Conservation (phyloP, 1,139 yeast species). For the Yamadazyma atlantica region DNA sequence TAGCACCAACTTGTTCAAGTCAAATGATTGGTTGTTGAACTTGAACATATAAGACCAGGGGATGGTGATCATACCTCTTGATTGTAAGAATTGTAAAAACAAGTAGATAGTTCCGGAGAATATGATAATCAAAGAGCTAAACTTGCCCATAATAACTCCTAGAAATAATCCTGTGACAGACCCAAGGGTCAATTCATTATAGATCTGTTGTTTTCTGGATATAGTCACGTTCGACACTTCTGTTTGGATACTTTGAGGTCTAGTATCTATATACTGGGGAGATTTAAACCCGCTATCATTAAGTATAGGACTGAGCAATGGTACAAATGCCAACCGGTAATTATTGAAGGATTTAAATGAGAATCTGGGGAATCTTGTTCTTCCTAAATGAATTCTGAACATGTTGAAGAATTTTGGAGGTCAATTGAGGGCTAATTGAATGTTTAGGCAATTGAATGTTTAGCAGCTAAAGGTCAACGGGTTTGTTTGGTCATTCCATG, state of each 20-base stretch:
- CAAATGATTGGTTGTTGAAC: constrained; percentile 47
- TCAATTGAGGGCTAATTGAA: no score
- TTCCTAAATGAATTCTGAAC: constrained; percentile 15
- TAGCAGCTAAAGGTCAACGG: no score
- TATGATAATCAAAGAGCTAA: constrained; percentile 57
- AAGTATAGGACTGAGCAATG: constrained; percentile 8
- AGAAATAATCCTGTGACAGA: constrained; percentile 62
- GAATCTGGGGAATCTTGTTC: constrained; percentile 15
- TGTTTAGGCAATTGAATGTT: no score
- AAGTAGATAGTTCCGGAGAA: constrained; percentile 52
- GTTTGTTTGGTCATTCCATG: no score
- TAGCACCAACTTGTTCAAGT: constrained; percentile 53
- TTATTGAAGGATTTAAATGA: constrained; percentile 9
- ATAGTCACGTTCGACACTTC: constrained; percentile 3
- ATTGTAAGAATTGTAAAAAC: constrained; percentile 57
- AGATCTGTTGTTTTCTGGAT: constrained; percentile 26
- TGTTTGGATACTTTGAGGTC: constrained; percentile 2
- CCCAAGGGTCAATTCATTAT: constrained; percentile 68
- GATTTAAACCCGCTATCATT: constrained; percentile 8
- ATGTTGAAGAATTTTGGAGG: no score
- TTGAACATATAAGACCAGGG: constrained; percentile 48
- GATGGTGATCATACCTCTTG: constrained; percentile 53
- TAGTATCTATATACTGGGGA: constrained; percentile 2
- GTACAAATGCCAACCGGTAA: constrained; percentile 11
- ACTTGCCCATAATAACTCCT: constrained; percentile 67